Evolutionary conservation across 2,329 filamentous ascomycete genomes (phyloP).

Genomic region (Microdochium nivale): DNA sequence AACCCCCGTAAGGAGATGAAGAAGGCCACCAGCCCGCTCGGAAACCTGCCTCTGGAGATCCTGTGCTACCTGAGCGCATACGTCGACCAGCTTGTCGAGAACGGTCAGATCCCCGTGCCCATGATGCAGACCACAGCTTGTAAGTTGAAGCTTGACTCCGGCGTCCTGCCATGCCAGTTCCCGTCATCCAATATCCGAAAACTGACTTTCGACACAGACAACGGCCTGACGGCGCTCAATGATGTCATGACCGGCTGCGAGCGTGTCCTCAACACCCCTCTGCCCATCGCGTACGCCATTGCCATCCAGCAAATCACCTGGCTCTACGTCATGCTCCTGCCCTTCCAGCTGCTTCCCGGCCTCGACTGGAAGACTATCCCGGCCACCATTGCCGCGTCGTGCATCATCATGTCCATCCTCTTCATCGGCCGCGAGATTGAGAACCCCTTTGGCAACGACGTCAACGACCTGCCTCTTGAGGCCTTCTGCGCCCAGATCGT

Average conservation of each 20-base stretch:
- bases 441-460: constrained; percentile 76
- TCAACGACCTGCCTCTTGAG: constrained; percentile 74
- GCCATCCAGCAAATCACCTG: constrained; percentile 81
- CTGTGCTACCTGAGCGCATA: constrained; percentile 63
- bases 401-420: constrained; percentile 72
- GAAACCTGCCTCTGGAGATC: constrained; percentile 78
- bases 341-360: constrained; percentile 63
- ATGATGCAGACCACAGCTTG: constrained; percentile 51
- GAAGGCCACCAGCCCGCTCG: constrained; percentile 60
- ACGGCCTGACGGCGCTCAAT: constrained; percentile 54
- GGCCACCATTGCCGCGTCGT: constrained; percentile 61
- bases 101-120: constrained; percentile 44
- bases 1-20: constrained; percentile 76
- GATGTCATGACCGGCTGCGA: constrained; percentile 67
- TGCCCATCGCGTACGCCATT: constrained; percentile 77
- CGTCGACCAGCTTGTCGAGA: constrained; percentile 49
- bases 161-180: constrained; percentile 8
- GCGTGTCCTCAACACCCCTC: constrained; percentile 71
- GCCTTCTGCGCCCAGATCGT: constrained; percentile 68
- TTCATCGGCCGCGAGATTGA: constrained; percentile 75
- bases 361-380: constrained; percentile 72
- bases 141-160: constrained; percentile 9
- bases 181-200: constrained; percentile 20
- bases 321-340: constrained; percentile 72
- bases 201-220: constrained; percentile 32